Evolutionary conservation across 1,284 basidiomycete species (phyloP).

Genomic region (Sutorius eximius): DNA sequence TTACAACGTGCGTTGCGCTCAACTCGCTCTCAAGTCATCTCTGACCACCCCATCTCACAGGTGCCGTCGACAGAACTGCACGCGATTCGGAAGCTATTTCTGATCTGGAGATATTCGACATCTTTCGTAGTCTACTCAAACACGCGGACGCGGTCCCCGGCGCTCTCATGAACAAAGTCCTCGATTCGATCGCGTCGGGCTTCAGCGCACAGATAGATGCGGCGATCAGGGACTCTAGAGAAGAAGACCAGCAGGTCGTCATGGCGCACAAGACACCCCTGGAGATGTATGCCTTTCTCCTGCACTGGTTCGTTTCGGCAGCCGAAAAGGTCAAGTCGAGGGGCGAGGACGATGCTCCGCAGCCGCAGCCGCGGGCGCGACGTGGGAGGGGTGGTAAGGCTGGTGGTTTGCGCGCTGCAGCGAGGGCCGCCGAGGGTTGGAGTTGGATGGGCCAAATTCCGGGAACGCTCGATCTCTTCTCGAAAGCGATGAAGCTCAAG

Average conservation of each 20-base stretch:
- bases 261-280: slow-evolving; percentile 70
- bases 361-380: slow-evolving; percentile 49
- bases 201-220: slow-evolving; percentile 70
- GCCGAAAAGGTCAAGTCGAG: slow-evolving; percentile 72
- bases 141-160: slow-evolving; percentile 59
- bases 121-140: slow-evolving; percentile 78
- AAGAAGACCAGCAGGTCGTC: slow-evolving; percentile 70
- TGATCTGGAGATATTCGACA: slow-evolving; percentile 70
- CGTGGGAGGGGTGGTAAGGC: slow-evolving; percentile 63
- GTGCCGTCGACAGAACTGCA: slow-evolving; percentile 74
- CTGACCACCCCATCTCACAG: slow-evolving; percentile 37
- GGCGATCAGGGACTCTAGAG: slow-evolving; percentile 62
- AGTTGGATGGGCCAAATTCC: slow-evolving; percentile 81
- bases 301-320: slow-evolving; percentile 81
- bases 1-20: slow-evolving; percentile 31
- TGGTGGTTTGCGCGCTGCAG: slow-evolving; percentile 37
- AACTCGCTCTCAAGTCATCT: not conserved
- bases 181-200: slow-evolving; percentile 76
- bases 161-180: slow-evolving; percentile 68
- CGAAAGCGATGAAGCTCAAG: slow-evolving; percentile 72
- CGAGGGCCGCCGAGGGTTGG: slow-evolving; percentile 59
- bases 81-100: slow-evolving; percentile 69
- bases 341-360: slow-evolving; percentile 52
- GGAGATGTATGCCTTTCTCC: slow-evolving; percentile 86
- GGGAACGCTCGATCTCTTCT: slow-evolving; percentile 63